A percentile compares a stretch with the other conserved stretches of the same genome.
Evolutionary conservation across 192 early-diverging fungal genomes (phyloP).

Genomic region (Coemansia reversa): DNA sequence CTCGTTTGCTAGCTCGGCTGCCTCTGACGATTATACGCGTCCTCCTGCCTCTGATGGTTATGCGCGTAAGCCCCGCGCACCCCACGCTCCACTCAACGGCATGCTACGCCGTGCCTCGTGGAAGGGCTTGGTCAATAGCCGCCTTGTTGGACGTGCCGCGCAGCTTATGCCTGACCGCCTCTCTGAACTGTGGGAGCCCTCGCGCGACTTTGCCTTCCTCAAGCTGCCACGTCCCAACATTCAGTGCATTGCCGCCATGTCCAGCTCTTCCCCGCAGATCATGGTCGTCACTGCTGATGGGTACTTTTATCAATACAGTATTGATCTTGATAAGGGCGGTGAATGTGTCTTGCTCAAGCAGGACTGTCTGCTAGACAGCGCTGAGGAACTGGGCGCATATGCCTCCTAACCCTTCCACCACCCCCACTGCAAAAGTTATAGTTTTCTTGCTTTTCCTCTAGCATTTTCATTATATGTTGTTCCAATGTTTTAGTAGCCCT

Average conservation of each 20-base stretch:
- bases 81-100: conserved; percentile 57
- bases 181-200: conserved; percentile 94
- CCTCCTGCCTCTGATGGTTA: neutral
- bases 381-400: conserved; percentile 53
- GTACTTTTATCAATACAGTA: conserved; percentile 85
- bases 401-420: conserved; percentile 20
- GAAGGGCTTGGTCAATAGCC: conserved; percentile 56
- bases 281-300: conserved; percentile 91
- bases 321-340: conserved; percentile 86
- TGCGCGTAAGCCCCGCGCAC: conserved; percentile 13
- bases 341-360: conserved; percentile 83
- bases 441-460: neutral
- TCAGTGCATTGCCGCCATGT: conserved; percentile 73
- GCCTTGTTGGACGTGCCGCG: conserved; percentile 75
- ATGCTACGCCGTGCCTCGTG: conserved; percentile 60
- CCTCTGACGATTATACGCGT: neutral
- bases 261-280: conserved; percentile 74
- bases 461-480: conserved; percentile 1
- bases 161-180: conserved; percentile 83
- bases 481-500: neutral
- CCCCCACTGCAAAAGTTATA: neutral
- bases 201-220: conserved; percentile 90
- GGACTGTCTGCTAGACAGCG: conserved; percentile 59
- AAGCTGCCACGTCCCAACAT: conserved; percentile 79
- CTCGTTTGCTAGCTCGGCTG: conserved; percentile 18